phyloP scores from a whole-genome alignment of 306 rosid species.

The Cyamopsis tetragonoloba region DNA sequence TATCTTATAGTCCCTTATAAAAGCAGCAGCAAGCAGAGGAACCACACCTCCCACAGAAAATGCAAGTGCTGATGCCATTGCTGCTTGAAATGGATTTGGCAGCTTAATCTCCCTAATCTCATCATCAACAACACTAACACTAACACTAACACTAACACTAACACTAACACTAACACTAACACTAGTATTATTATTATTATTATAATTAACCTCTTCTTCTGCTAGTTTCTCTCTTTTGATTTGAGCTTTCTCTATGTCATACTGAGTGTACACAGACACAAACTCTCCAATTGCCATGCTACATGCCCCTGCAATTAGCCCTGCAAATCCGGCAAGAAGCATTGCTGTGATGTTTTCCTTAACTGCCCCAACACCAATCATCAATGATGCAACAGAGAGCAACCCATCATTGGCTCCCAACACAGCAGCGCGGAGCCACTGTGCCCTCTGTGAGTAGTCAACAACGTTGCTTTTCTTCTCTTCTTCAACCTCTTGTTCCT shows the following conservation, averaged over 20 bases:
- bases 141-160: too few species aligned
- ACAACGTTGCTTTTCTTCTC: neutral
- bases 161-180: too few species aligned
- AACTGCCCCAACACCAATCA: neutral
- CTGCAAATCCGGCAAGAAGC: neutral
- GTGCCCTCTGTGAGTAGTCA: neutral
- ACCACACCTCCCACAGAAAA: neutral
- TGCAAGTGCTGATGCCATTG: neutral
- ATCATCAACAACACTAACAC: neutral
- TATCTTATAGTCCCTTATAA: neutral
- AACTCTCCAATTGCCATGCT: neutral
- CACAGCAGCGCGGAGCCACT: neutral
- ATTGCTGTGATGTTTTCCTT: neutral
- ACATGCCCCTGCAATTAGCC: neutral
- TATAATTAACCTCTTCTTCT: too few species aligned
- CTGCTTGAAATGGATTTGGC: neutral
- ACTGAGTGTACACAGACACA: neutral
- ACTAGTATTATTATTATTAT: too few species aligned
- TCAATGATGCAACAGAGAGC: neutral
- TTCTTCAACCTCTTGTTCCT: neutral
- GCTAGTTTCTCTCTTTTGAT: neutral
- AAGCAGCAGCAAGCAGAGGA: neutral
- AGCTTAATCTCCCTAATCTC: neutral
- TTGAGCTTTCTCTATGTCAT: neutral
- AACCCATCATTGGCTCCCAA: neutral